These are phyloP conservation scores for Castanea mollissima DNA, from an alignment of 306 rosid species.

Conservation along the genomic window DNA sequence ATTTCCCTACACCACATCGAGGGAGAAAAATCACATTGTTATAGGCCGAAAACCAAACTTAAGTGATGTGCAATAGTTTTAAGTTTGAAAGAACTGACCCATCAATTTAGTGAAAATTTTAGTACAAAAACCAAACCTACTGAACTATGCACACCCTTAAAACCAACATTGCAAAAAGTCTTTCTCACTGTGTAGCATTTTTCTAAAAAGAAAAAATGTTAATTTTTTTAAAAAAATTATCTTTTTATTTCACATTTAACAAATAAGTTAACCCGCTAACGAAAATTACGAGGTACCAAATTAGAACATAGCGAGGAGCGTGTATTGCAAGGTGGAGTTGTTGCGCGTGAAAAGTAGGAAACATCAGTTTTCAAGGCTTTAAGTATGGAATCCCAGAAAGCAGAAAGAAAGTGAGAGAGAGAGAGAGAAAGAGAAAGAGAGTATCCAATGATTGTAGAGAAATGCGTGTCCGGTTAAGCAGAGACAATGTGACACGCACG, in stretches of 20 bases:
- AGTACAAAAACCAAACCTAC: too few species aligned
- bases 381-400: neutral
- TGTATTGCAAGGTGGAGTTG: neutral
- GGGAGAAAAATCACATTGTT: too few species aligned
- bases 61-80: too few species aligned
- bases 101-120: too few species aligned
- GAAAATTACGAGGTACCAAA: neutral
- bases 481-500: slow-evolving; percentile 69
- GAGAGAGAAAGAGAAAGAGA: neutral
- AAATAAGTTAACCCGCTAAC: too few species aligned
- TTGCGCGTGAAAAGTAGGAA: slow-evolving; percentile 9
- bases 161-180: rapidly evolving
- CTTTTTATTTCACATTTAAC: too few species aligned
- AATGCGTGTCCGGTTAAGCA: slow-evolving; percentile 43
- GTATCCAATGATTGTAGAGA: slow-evolving; percentile 60
- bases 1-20: too few species aligned
- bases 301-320: neutral
- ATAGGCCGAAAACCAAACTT: rapidly evolving
- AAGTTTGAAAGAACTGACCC: too few species aligned
- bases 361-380: neutral
- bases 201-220: too few species aligned
- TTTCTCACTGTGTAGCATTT: too few species aligned
- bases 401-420: neutral
- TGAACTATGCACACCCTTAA: too few species aligned
- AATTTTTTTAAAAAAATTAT: too few species aligned